Percentiles rank a stretch among this genome's conserved stretches.
Evolutionary conservation across 1,284 basidiomycete species (phyloP).

Genomic region (Trichosporon coremiiforme): DNA sequence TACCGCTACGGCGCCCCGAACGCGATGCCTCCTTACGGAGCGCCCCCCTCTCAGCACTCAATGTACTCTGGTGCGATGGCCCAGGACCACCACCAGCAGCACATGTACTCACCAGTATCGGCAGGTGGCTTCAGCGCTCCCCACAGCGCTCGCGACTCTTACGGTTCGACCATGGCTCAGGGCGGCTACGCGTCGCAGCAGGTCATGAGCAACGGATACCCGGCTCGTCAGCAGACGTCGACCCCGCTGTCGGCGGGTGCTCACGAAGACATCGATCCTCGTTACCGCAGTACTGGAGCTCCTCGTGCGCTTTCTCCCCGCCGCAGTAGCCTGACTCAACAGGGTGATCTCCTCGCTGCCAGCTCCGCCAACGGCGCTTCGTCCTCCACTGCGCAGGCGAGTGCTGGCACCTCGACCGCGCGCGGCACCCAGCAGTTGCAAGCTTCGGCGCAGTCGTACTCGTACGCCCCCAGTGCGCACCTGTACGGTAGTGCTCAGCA

Average conservation of each 20-base stretch:
- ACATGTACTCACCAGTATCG: conserved; percentile 49
- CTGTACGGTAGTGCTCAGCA: conserved; percentile 16
- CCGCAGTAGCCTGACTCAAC: conserved; percentile 19
- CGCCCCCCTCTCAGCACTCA: conserved; percentile 38
- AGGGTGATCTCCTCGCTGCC: conserved; percentile 16
- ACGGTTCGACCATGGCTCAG: conserved; percentile 42
- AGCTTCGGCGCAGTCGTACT: conserved; percentile 16
- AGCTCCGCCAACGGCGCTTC: conserved; percentile 9
- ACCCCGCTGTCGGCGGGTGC: conserved; percentile 42
- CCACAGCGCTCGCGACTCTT: conserved; percentile 47
- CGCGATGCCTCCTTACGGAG: conserved; percentile 42
- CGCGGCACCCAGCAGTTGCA: conserved; percentile 19
- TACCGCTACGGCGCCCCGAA: conserved; percentile 41
- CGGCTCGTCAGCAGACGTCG: conserved; percentile 48
- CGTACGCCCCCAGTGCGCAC: conserved; percentile 15
- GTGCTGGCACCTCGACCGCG: conserved; percentile 18
- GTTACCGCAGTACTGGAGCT: conserved; percentile 34
- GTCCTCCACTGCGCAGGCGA: conserved; percentile 12
- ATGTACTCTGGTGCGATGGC: conserved; percentile 44
- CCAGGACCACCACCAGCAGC: conserved; percentile 43
- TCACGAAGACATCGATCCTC: conserved; percentile 35
- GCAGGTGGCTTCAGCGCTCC: conserved; percentile 35
- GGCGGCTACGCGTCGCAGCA: conserved; percentile 41
- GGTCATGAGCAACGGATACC: conserved; percentile 45
- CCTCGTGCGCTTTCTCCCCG: conserved; percentile 26